A percentile compares a stretch with the other conserved stretches of the same genome.
Evolutionary conservation across 2,329 filamentous ascomycete genomes (phyloP).

Genomic region (Akanthomyces lecanii): DNA sequence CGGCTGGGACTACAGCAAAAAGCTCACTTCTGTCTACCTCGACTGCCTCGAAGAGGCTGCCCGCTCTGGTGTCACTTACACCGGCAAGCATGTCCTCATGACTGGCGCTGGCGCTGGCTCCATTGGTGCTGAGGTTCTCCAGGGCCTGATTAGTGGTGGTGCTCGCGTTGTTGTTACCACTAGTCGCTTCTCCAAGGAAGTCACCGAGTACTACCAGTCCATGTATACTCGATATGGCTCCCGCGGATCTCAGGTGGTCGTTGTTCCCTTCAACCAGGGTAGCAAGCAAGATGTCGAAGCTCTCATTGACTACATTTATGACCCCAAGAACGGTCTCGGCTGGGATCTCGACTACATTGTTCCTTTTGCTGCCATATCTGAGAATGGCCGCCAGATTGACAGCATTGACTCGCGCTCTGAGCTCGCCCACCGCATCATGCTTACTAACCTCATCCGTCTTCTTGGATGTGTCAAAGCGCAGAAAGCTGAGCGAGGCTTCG

Average conservation of each 20-base stretch:
- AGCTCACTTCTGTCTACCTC: slow-evolving; percentile 87
- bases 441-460: slow-evolving; percentile 92
- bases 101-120: slow-evolving; percentile 96
- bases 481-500: slow-evolving; percentile 81
- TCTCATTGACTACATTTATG: slow-evolving; percentile 93
- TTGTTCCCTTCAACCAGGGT: slow-evolving; percentile 98
- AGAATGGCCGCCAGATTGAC: slow-evolving; percentile 97
- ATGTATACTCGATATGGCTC: slow-evolving; percentile 96
- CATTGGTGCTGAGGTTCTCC: slow-evolving; percentile 93
- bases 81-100: slow-evolving; percentile 95
- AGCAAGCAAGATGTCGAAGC: slow-evolving; percentile 98
- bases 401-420: slow-evolving; percentile 96
- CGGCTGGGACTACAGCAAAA: slow-evolving; percentile 99
- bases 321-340: slow-evolving; percentile 89
- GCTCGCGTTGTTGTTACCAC: slow-evolving; percentile 97
- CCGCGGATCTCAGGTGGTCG: slow-evolving; percentile 91
- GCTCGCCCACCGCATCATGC: slow-evolving; percentile 96
- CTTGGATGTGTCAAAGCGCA: slow-evolving; percentile 87
- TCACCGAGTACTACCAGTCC: slow-evolving; percentile 98
- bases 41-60: slow-evolving; percentile 89
- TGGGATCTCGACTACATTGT: slow-evolving; percentile 98
- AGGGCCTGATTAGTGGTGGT: slow-evolving; percentile 92
- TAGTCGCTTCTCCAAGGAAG: slow-evolving; percentile 91
- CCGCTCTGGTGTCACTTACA: slow-evolving; percentile 80
- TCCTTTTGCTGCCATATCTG: slow-evolving; percentile 94